A percentile compares a stretch with the other conserved stretches of the same genome.
Evolutionary conservation across 306 rosid species (phyloP).

Genomic region (Quercus glauca): DNA sequence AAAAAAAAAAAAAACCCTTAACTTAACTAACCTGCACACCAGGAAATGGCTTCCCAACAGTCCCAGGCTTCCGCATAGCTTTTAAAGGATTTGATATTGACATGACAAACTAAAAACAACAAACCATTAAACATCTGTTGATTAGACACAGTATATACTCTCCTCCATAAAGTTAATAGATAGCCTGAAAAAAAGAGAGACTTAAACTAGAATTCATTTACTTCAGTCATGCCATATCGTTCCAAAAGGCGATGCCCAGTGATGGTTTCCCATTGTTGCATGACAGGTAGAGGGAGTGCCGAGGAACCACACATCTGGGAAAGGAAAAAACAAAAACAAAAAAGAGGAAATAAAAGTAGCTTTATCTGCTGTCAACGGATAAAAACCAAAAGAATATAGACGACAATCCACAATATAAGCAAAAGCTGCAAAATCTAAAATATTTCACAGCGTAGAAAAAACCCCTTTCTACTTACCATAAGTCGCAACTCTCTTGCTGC

Average conservation of each 20-base stretch:
- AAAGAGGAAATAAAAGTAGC: constrained; percentile 4
- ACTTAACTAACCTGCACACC: constrained; percentile 73
- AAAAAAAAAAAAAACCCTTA: not conserved
- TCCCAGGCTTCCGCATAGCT: constrained; percentile 84
- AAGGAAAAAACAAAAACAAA: not conserved
- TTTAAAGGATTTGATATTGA: constrained; percentile 89
- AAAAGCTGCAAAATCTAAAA: not conserved
- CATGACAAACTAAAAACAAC: constrained; percentile 81
- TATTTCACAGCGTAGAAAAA: not conserved
- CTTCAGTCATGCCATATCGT: constrained; percentile 98
- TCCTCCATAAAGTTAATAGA: not conserved
- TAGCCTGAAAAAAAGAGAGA: not conserved
- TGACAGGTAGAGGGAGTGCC: constrained; percentile 88
- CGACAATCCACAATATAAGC: constrained; percentile 4
- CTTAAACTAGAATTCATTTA: constrained; percentile 33
- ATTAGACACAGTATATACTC: constrained; percentile 5
- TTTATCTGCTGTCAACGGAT: constrained; percentile 15
- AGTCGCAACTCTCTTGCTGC: constrained; percentile 90
- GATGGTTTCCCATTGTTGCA: constrained; percentile 83
- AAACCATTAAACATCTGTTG: constrained; percentile 4
- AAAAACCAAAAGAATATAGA: not conserved
- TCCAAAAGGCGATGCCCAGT: constrained; percentile 91
- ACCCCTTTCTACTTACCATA: constrained; percentile 58
- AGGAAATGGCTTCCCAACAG: constrained; percentile 93
- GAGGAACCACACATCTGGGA: constrained; percentile 97